Evolutionary conservation across 179 eudicot species (phyloP), one percentile per base, ranked within the genome.

Genomic region (Dionaea muscipula): DNA sequence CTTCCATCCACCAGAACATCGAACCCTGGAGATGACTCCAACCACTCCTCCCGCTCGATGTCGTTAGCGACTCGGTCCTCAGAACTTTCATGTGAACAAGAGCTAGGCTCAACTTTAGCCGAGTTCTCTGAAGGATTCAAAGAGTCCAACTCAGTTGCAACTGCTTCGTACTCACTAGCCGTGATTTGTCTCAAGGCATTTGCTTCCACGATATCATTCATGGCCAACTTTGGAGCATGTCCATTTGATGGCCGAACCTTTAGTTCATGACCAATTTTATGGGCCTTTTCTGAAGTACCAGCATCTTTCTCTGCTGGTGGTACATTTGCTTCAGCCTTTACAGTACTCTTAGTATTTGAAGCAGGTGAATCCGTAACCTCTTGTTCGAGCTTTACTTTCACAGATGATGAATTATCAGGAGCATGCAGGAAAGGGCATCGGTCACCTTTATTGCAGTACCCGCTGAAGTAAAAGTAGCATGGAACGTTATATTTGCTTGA

Each of bases 381-480:
- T 33, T 68, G 57, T 36, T 18, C 65, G 13, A 62, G 39, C 50
- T 72, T 70, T 41, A 61, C 28, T 53, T 84, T 79, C 59, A 22
- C 65, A 35, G 66, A 40, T 22, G 55, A 48, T 31, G 47, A 16
- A 62, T 65, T 75, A 64, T 41, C 55, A 47, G 70, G 66, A 28
- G 71, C 77, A 55, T 84, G 88, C 23, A 77, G 61, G 60, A 72
- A 84, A 25, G 73, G 57, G 69, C 88, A 84, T 55, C 16, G 53
- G 57, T 75, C 82, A 39, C 80, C 94, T 81, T 81, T 84, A 57
- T 44, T 81, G 74, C 94, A 84, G 62, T 68, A 75, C 19, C 78
- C 78, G 41, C 61, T 79, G 61, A 55, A 73, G 59, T 56, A 79
- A 61, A 61, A 84, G 63, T 71, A 79, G 72, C 94, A 84, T 9